phyloP scores from a whole-genome alignment of 225 moss, liverwort and hornwort genomes.

The Physcomitrellopsis africana region DNA sequence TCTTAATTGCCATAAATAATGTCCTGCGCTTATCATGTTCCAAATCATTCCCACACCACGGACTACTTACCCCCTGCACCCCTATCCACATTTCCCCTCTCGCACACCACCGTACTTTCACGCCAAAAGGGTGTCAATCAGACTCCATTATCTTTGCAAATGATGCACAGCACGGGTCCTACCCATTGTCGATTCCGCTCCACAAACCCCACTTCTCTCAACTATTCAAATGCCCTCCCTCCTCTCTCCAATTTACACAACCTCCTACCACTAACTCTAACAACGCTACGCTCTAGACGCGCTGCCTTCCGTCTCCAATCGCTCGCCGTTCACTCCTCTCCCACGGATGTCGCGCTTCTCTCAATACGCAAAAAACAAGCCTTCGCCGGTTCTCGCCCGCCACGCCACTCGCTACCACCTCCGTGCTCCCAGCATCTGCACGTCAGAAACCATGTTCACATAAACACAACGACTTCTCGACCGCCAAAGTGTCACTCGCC shows the following conservation, averaged over 20 bases:
- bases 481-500: not conserved
- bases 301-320: constrained; percentile 2
- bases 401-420: not conserved
- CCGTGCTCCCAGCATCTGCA: constrained; percentile 7
- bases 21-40: too few relatives aligned
- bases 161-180: too few relatives aligned
- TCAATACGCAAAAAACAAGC: not conserved
- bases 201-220: too few relatives aligned
- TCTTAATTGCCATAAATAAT: too few relatives aligned
- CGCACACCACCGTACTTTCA: too few relatives aligned
- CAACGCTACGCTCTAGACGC: not conserved
- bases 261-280: not conserved
- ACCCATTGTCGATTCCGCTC: too few relatives aligned
- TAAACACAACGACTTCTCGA: not conserved
- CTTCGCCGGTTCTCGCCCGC: not conserved
- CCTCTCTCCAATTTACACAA: not conserved
- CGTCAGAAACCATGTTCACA: not conserved
- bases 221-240: too few relatives aligned
- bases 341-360: not conserved
- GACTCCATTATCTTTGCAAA: too few relatives aligned
- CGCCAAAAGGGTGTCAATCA: too few relatives aligned
- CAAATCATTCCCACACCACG: too few relatives aligned
- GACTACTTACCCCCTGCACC: too few relatives aligned
- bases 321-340: not conserved
- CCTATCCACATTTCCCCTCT: too few relatives aligned